phyloP scores from a whole-genome alignment of 768 basidiomycete species.

The Calocera viscosa region DNA sequence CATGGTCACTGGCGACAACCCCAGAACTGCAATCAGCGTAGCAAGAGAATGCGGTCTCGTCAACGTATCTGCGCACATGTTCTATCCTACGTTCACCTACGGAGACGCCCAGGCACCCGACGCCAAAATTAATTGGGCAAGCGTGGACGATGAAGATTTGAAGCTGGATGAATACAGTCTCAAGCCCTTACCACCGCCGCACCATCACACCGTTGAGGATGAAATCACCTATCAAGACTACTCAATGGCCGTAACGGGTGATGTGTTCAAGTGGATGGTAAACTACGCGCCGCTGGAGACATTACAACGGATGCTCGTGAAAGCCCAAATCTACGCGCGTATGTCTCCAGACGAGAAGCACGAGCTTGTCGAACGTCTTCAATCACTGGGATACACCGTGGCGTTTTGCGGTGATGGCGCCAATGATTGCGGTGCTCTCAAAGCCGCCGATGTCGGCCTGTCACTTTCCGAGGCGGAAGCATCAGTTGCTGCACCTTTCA shows the following conservation, averaged over 20 bases:
- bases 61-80: conserved; percentile 79
- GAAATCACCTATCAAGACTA: conserved; percentile 76
- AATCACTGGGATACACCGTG: conserved; percentile 86
- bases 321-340: conserved; percentile 89
- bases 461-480: conserved; percentile 97
- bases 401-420: conserved; percentile 99
- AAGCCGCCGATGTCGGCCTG: conserved; percentile 95
- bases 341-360: conserved; percentile 99
- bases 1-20: conserved; percentile 98
- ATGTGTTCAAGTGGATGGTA: conserved; percentile 97
- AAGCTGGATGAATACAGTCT: conserved; percentile 82
- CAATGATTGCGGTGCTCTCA: conserved; percentile 95
- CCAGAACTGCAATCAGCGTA: conserved; percentile 91
- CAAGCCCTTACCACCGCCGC: conserved; percentile 59
- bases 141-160: conserved; percentile 76
- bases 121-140: conserved; percentile 74
- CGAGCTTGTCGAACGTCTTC: conserved; percentile 89
- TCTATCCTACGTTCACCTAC: conserved; percentile 62
- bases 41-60: conserved; percentile 87
- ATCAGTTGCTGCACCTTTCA: conserved; percentile 95
- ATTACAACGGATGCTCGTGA: conserved; percentile 90
- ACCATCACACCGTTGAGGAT: conserved; percentile 52
- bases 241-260: conserved; percentile 81
- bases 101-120: conserved; percentile 37
- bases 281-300: conserved; percentile 90